Base-by-base conservation (phyloP, 2,329 filamentous ascomycete species). In the Davidsoniella neocaledoniae region DNA sequence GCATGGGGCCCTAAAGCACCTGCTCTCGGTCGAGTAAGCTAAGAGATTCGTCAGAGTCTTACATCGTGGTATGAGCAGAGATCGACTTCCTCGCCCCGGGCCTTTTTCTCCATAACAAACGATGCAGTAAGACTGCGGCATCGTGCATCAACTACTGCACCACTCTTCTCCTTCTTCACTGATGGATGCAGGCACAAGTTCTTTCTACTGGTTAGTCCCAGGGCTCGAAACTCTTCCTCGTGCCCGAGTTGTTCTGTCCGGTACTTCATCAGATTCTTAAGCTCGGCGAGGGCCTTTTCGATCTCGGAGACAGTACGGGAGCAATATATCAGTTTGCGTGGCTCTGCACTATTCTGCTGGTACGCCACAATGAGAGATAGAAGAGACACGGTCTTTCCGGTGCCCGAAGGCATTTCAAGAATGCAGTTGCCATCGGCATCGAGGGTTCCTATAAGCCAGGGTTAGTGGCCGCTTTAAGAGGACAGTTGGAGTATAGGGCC, bases 221-320 rank as follows among this genome's bases (percentile, higher is more conserved):
- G 70, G 0, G 86, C 91, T 46, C 91, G 76, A 57, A 98, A 98
- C 16, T 98, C 90, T 64, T 98, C 91, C 55, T 83, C 82, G 53
- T 82, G 73, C 0, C 91, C 91, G n/a, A 98, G 74, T 63, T 95
- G 79, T 55, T 94, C 76, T 5, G 86, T 71, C 14, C 91, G 83
- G 61, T 94, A 96, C 61, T 93, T 93, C 88, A 98, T 98, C 48
- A 98, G 67, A 21, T 80, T 81, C 63, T 91, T 87, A 58, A 98
- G 64, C 65, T 98, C 91, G 8, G 86, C 85, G 48, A 98, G 67
- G 0, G 93, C 91, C 67, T 98, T 98, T 63, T 98, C 91, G 60
- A 98, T 98, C 68, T 98, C 91, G 37, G 91, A 98, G 88, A 98
- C 98, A 51, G 91, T 98, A 79, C 91, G 87, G 55, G 91, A 98